Evolutionary conservation across 257 asterid genomes (phyloP), one percentile per base, ranked within the genome.

Genomic region (Euphrasia confusa): DNA sequence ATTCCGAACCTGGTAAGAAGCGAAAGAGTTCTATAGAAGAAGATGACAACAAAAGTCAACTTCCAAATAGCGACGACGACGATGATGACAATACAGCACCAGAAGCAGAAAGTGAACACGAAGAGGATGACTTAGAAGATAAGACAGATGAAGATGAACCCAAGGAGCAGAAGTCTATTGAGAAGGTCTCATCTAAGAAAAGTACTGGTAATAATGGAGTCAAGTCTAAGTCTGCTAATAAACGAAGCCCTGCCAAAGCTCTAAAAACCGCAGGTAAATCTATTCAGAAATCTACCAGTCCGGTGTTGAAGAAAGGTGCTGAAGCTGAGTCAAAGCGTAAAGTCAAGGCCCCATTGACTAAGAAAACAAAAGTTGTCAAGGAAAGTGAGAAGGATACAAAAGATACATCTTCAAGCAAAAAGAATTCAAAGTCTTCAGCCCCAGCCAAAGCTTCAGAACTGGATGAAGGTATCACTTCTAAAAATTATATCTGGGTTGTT

Each of bases 1-100:
- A 72, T 54, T 67, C 83, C 64, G 78, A 75, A 72, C 76, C 73
- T 59, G 86, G 67, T 52, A 80, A 81, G 80, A 85, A 84, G 75
- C 75, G 28, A 47, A 83, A 87, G 65, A 70, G 13, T 7, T 55
- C 77, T 39, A 18, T 68, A 72, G 91, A 74, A 11, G 84, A 79
- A 56, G 90, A 84, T 66, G 81, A 67, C 47, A 69, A 65, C 59
- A 68, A 66, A 67, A 71, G 66, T 68, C 86, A 78, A 60, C 61
- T 71, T 68, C 84, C 81, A 56, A 71, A 67, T 39, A 78, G 80
- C 54, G 81, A 75, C 66, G 76, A 81, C 54, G 81, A 75, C 66
- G 76, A 81, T 54, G 86, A 79, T 55, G 87, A 70, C 52, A 64
- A 67, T 44, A 52, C 65, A 13, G 80, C 33, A 57, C 61, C 68